phyloP scores from a whole-genome alignment of 768 basidiomycete species.

The Lyophyllum shimeji region DNA sequence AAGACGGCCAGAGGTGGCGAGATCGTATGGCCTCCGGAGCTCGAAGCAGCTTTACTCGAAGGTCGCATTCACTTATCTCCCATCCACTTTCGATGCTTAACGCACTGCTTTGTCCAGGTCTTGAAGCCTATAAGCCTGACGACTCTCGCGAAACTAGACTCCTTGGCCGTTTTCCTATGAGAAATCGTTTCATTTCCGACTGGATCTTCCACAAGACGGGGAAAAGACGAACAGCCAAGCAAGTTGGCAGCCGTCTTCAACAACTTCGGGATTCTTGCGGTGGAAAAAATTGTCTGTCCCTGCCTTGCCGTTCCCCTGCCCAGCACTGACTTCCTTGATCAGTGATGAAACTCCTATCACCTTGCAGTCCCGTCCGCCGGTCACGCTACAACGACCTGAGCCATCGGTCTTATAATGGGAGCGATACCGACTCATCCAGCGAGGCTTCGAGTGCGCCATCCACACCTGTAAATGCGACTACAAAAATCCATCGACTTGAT shows the following conservation, averaged over 20 bases:
- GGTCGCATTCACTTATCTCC: conserved; percentile 36
- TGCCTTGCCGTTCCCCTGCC: conserved; percentile 1
- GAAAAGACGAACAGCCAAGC: conserved; percentile 70
- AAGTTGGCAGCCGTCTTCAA: conserved; percentile 79
- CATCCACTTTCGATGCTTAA: neutral
- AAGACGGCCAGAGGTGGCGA: conserved; percentile 73
- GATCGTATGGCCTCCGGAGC: conserved; percentile 77
- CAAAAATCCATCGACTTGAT: conserved; percentile 27
- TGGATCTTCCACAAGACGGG: conserved; percentile 72
- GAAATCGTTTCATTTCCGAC: conserved; percentile 80
- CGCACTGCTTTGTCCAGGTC: conserved; percentile 41
- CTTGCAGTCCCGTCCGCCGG: conserved; percentile 25
- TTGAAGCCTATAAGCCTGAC: conserved; percentile 68
- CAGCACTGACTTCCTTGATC: conserved; percentile 9
- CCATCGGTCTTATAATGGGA: conserved; percentile 25
- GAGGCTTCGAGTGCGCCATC: conserved; percentile 39
- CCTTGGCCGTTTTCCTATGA: conserved; percentile 74
- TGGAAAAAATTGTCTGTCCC: conserved; percentile 63
- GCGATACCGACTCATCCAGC: conserved; percentile 37
- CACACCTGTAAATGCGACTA: conserved; percentile 37
- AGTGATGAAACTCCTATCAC: conserved; percentile 50
- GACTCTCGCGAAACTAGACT: conserved; percentile 72
- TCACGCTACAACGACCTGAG: conserved; percentile 15
- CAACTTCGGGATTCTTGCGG: conserved; percentile 75
- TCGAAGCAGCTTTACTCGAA: conserved; percentile 76